Evolutionary conservation across 805 yeast species (phyloP), one percentile per base, ranked within the genome.

Genomic region (Wickerhamiella shivajii): DNA sequence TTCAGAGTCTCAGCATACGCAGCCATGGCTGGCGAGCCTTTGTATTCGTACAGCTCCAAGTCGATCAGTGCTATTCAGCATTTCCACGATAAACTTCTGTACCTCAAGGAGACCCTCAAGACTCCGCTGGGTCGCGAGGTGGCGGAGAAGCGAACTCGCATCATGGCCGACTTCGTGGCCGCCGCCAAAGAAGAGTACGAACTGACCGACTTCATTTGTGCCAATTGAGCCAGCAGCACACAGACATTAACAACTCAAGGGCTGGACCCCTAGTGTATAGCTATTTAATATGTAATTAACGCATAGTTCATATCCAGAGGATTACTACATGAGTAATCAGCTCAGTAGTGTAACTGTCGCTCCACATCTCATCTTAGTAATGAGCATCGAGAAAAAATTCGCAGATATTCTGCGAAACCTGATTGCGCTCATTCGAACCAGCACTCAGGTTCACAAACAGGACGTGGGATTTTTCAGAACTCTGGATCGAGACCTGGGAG

Each of bases 391-490:
- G 16, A 29, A 24, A 15, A 17, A 27, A 15, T 33, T 24, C 17
- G 27, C 32, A 20, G 32, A 31, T 11, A 15, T 31, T 24, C 16
- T 31, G 17, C 14, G 12, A 9, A 17, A 19, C 37, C 58, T 74
- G n/a, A 63, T 70, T 30, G 60, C 66, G 8, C 59, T 74, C 3
- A 69, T 79, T 24, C 61, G 92, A 39, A 67, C 77, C 2, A 65
- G 93, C 0, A 61, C 76, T 3, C 72, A 78, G 2, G 53, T 85
- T 27, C 77, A 79, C 2, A 70, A 81, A 0, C 78, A 78, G 36
- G 97, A 87, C 58, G 65, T 84, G n/a, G 69, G 66, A 19, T 90
- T 85, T 47, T 71, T 73, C 52, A 60, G 64, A 29, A 71, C 79
- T 29, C 49, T 81, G 9, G 87, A 80, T 45, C 41, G 47, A 0